A percentile compares a stretch with the other conserved stretches of the same genome.
These are phyloP conservation scores for Gynandropsis gynandra DNA, from an alignment of 345 rosid species.

Conservation along the genomic window DNA sequence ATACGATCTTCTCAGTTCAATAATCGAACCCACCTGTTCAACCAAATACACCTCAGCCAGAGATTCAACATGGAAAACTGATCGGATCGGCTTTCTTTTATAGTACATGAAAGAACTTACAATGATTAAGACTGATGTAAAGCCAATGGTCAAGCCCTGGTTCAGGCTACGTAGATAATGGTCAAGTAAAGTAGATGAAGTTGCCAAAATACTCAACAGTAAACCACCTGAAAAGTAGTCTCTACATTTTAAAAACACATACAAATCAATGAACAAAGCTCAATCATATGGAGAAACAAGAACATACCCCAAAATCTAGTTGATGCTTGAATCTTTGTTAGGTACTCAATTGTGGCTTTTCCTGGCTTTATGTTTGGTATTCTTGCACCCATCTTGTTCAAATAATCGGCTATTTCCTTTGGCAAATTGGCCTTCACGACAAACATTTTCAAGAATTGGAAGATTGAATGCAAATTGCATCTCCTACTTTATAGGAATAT, in stretches of 20 bases:
- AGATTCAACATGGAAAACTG: not conserved
- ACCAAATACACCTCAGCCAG: not conserved
- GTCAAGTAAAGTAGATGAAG: slow-evolving; percentile 74
- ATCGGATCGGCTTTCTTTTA: not conserved
- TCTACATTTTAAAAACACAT: too few species aligned
- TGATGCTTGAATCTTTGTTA: slow-evolving; percentile 81
- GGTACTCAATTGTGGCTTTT: slow-evolving; percentile 82
- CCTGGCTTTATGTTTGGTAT: slow-evolving; percentile 92
- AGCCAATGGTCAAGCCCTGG: slow-evolving; percentile 76
- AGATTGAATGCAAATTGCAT: not conserved
- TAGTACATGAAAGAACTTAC: slow-evolving; percentile 35
- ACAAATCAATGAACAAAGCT: too few species aligned
- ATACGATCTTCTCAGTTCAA: slow-evolving; percentile 92
- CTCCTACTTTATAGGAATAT: too few species aligned
- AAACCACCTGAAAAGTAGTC: slow-evolving; percentile 75
- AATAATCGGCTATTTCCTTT: slow-evolving; percentile 89
- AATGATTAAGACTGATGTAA: slow-evolving; percentile 82
- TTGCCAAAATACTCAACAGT: slow-evolving; percentile 75
- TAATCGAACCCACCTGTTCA: slow-evolving; percentile 93
- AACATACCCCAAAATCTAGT: slow-evolving; percentile 92
- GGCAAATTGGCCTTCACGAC: slow-evolving; percentile 83
- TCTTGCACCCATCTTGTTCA: slow-evolving; percentile 98
- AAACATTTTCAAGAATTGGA: slow-evolving; percentile 1
- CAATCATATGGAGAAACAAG: not conserved
- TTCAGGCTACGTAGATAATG: slow-evolving; percentile 72